Evolutionary conservation across 352 stramenopile species (phyloP).

Genomic region (Pythium rhizo-oryzae): DNA sequence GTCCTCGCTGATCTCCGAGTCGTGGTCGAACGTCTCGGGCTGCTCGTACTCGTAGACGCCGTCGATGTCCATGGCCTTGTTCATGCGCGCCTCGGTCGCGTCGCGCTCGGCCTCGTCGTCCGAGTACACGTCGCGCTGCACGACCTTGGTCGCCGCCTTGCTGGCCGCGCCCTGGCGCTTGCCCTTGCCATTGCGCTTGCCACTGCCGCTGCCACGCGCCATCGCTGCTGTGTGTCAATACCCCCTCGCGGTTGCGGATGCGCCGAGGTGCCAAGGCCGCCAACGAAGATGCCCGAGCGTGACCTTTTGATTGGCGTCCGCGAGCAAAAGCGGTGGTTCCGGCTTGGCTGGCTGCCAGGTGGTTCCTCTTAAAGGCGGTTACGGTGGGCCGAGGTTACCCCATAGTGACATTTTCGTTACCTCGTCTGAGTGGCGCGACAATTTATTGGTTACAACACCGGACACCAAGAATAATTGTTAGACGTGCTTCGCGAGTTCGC

Average conservation of each 20-base stretch:
- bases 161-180: slow-evolving; percentile 30
- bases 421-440: too few species aligned
- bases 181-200: slow-evolving; percentile 22
- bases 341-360: slow-evolving; percentile 1
- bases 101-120: slow-evolving; percentile 70
- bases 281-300: background rate
- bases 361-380: background rate
- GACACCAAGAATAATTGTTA: slow-evolving; percentile 6
- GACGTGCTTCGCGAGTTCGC: slow-evolving; percentile 25
- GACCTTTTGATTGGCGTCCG: slow-evolving; percentile 31
- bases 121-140: slow-evolving; percentile 72
- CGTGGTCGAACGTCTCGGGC: slow-evolving; percentile 77
- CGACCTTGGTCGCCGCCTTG: slow-evolving; percentile 28
- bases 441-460: too few species aligned
- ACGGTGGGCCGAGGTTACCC: background rate
- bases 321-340: background rate
- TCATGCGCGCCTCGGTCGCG: slow-evolving; percentile 61
- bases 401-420: background rate
- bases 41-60: slow-evolving; percentile 84
- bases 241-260: too few species aligned
- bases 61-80: slow-evolving; percentile 74
- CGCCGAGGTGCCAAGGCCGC: too few species aligned
- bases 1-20: slow-evolving; percentile 95
- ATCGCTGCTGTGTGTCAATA: too few species aligned
- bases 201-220: background rate